phyloP scores from a whole-genome alignment of 2,329 filamentous ascomycete species.

The Coniochaeta ligniaria region DNA sequence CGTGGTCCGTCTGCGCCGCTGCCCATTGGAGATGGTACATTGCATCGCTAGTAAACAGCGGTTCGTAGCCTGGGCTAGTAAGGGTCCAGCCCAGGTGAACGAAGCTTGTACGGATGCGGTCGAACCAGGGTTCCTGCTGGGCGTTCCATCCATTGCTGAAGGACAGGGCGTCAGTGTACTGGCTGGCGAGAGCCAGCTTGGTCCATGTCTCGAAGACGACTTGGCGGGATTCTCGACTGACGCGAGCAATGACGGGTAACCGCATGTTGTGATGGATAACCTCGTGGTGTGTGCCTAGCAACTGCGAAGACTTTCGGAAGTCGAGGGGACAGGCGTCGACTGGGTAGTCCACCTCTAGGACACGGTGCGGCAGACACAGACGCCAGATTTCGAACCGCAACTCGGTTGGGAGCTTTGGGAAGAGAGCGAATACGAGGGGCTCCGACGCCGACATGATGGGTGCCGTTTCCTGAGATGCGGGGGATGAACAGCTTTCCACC shows the following conservation, averaged over 20 bases:
- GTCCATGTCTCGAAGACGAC: background rate
- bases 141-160: background rate
- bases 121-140: background rate
- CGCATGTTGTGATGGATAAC: background rate
- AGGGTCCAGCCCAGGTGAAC: background rate
- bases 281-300: background rate
- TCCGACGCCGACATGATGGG: background rate
- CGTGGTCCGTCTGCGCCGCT: background rate
- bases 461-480: too few species aligned
- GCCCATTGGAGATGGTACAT: background rate
- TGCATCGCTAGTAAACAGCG: background rate
- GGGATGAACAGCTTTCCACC: too few species aligned
- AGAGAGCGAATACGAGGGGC: background rate
- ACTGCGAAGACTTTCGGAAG: background rate
- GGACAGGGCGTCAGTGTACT: background rate
- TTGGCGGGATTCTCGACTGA: background rate
- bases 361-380: background rate
- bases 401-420: background rate
- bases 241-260: background rate
- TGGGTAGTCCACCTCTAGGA: background rate
- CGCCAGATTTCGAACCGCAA: background rate
- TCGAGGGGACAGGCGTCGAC: background rate
- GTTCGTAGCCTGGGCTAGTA: background rate
- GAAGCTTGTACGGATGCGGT: background rate
- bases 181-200: background rate